These are phyloP conservation scores for Claviceps sorghi DNA, from an alignment of 2,329 filamentous ascomycete species.

Conservation along the genomic window DNA sequence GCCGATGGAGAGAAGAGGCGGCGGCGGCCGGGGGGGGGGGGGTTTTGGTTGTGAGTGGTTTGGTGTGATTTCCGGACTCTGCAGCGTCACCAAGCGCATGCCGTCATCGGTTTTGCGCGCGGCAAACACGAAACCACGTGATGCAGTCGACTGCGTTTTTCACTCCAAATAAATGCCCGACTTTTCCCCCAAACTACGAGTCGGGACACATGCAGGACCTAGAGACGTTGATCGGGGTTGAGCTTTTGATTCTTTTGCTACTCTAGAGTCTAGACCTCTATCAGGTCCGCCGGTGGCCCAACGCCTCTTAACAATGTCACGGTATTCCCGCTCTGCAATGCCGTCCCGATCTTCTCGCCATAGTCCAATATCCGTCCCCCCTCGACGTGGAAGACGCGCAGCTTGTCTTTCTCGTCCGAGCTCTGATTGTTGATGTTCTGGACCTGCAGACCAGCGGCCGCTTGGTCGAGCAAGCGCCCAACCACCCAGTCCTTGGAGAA, in stretches of 20 bases:
- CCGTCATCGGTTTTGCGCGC: conserved; percentile 15
- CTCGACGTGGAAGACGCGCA: conserved; percentile 88
- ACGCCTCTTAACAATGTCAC: conserved; percentile 79
- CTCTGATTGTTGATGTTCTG: conserved; percentile 73
- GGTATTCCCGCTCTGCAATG: conserved; percentile 69
- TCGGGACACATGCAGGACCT: not conserved
- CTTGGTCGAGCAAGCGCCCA: conserved; percentile 64
- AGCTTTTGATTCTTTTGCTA: not conserved
- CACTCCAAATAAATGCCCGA: not conserved
- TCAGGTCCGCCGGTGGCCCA: conserved; percentile 61
- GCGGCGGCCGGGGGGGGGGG: not conserved
- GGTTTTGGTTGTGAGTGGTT: no score
- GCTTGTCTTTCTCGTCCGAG: conserved; percentile 58
- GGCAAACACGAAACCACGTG: conserved; percentile 17
- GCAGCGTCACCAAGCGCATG: not conserved
- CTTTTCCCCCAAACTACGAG: not conserved
- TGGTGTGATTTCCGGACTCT: not conserved
- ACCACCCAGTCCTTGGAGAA: conserved; percentile 81
- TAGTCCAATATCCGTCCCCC: conserved; percentile 77
- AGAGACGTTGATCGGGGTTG: not conserved
- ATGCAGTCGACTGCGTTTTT: not conserved
- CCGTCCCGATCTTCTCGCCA: conserved; percentile 64
- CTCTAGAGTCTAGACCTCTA: conserved; percentile 27
- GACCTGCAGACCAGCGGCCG: conserved; percentile 62
- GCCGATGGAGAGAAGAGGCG: no score